phyloP scores from a whole-genome alignment of 495 filamentous ascomycete species.

The Penicillium silybi region DNA sequence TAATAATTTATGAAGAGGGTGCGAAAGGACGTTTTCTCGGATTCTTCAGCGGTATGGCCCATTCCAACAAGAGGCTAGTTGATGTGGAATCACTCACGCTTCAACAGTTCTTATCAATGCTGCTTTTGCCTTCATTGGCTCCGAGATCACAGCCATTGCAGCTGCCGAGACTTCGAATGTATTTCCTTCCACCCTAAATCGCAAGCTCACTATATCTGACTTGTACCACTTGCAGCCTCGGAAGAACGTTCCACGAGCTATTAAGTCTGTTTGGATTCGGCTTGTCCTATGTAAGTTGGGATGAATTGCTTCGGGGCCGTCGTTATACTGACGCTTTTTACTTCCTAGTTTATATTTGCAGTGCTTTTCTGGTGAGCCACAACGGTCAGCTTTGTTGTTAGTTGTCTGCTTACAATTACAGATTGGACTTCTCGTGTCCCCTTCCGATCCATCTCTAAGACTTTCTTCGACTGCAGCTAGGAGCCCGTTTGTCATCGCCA shows the following conservation, averaged over 20 bases:
- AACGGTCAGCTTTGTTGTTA: too few species aligned
- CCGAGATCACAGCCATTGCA: constrained; percentile 15
- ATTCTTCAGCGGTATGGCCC: constrained; percentile 13
- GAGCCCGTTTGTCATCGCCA: constrained; percentile 30
- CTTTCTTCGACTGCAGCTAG: constrained; percentile 48
- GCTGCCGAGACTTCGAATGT: constrained; percentile 12
- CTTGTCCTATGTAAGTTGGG: constrained; percentile 16
- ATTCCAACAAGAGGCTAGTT: too few species aligned
- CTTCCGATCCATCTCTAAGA: constrained; percentile 49
- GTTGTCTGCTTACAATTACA: constrained; percentile 34
- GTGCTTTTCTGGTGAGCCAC: constrained; percentile 49
- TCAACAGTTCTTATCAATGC: constrained; percentile 13
- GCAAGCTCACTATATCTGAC: not conserved
- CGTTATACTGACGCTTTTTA: not conserved
- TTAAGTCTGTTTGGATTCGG: constrained; percentile 20
- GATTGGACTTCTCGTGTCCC: constrained; percentile 42
- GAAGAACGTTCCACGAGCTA: constrained; percentile 19
- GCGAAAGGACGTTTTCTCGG: constrained; percentile 16
- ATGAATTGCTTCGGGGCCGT: not conserved
- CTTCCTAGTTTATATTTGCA: constrained; percentile 57
- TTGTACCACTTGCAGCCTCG: constrained; percentile 7
- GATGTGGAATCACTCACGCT: not conserved
- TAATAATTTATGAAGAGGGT: constrained; percentile 7
- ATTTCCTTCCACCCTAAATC: not conserved
- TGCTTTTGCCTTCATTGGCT: constrained; percentile 16